Base-by-base conservation (phyloP, 192 early-diverging fungal species). In the Coemansia aciculifera region DNA sequence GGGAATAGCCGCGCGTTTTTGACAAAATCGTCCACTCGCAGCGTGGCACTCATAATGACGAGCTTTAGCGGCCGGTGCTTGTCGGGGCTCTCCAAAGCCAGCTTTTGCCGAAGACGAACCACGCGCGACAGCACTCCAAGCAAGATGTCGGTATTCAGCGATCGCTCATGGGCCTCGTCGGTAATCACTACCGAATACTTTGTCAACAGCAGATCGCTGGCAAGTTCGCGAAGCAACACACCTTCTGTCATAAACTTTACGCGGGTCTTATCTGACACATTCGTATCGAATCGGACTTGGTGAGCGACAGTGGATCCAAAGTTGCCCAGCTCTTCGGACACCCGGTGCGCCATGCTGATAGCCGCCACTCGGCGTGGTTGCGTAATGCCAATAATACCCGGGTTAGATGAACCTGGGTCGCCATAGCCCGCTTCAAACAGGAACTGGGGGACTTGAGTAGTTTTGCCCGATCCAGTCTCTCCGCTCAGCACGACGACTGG, bases 221-320 rank as follows among this genome's bases (percentile, higher is more conserved):
- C 85, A 44, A 99, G 85, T 77, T 99, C 98, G 39, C 97, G 90
- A 48, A 99, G 86, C 62, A 99, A 79, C 67, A 99, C 95, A 85
- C 98, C 98, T 79, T 99, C 98, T 6, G 98, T 99, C 96, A 99
- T 98, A 66, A 99, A 99, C 84, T 99, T 98, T 66, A 99, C 92
- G 17, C 93, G 85, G 5, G 97, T 98, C 9, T 87, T 78, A 2
- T 81, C 56, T 0, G 87, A 88, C 1, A 88, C 88, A 1, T 89
- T 92, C 5, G 90, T 87, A 72, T 99, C 98, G 65, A 97, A 99
- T 44, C 98, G 90, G 51, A 99, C 91, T 83, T 91, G 79, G 68
- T 85, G 77, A 3, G 78, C 72, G 38, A 89, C 80, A 2, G 90
- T 87, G 12, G 88, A 83, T 4, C 88, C 89, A 9, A 77, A 77